Evolutionary conservation across 192 early-diverging fungal genomes (phyloP).

Genomic region (Tieghemiomyces parasiticus): DNA sequence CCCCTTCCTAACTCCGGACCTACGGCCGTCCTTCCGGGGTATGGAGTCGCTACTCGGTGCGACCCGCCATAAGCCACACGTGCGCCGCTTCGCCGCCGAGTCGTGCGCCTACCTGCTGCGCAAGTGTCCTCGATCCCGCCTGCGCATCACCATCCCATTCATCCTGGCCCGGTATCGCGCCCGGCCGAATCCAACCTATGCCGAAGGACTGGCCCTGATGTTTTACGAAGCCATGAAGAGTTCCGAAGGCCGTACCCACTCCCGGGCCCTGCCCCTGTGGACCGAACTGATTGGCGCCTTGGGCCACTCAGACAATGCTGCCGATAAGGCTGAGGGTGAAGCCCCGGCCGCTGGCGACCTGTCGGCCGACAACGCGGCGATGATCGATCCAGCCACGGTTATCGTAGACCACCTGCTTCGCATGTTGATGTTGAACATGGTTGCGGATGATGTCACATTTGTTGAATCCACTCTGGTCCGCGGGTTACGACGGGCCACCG

Average conservation of each 20-base stretch:
- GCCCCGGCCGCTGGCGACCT: slow-evolving; percentile 11
- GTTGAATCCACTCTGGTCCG: slow-evolving; percentile 12
- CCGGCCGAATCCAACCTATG: slow-evolving; percentile 30
- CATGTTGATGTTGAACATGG: slow-evolving; percentile 20
- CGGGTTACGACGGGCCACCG: not conserved
- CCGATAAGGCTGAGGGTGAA: slow-evolving; percentile 8
- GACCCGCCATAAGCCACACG: slow-evolving; percentile 49
- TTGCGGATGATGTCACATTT: slow-evolving; percentile 17
- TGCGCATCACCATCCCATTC: slow-evolving; percentile 42
- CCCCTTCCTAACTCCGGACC: slow-evolving; percentile 45
- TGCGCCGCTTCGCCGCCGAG: slow-evolving; percentile 82
- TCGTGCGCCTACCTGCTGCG: slow-evolving; percentile 81
- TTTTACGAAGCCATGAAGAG: slow-evolving; percentile 73
- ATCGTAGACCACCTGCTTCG: too few species aligned
- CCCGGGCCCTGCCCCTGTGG: slow-evolving; percentile 27
- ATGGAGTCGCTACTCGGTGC: slow-evolving; percentile 56
- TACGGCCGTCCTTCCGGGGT: slow-evolving; percentile 63
- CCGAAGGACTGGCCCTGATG: slow-evolving; percentile 63
- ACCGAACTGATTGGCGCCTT: slow-evolving; percentile 19
- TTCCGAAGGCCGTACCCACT: slow-evolving; percentile 40
- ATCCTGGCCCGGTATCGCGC: slow-evolving; percentile 37
- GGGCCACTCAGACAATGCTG: slow-evolving; percentile 15
- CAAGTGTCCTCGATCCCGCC: slow-evolving; percentile 44
- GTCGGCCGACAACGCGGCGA: too few species aligned
- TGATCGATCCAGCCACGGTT: too few species aligned